Evolutionary conservation across 2,329 filamentous ascomycete species (phyloP).

Genomic region (Penicillium hesseltinei): DNA sequence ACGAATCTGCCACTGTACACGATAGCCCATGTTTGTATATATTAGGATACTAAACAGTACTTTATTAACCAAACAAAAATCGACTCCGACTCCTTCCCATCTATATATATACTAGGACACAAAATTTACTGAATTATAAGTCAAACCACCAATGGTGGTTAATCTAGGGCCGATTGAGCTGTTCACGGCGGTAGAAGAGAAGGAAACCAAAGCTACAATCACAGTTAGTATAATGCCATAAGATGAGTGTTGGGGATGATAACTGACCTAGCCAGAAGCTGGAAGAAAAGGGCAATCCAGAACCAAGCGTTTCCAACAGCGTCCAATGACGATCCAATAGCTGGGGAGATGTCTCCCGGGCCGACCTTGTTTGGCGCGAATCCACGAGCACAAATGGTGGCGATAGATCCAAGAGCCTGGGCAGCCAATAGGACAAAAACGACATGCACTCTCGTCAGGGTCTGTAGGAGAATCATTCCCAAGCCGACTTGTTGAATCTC

Average conservation of each 20-base stretch:
- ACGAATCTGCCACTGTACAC: not conserved
- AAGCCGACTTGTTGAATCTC: conserved; percentile 64
- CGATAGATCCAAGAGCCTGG: conserved; percentile 61
- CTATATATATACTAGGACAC: not conserved
- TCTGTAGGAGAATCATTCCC: conserved; percentile 66
- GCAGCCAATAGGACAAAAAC: conserved; percentile 59
- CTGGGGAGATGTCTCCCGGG: conserved; percentile 61
- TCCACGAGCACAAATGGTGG: conserved; percentile 61
- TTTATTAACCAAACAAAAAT: not conserved
- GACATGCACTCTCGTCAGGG: conserved; percentile 63
- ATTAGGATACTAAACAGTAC: not conserved
- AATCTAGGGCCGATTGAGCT: conserved; percentile 44
- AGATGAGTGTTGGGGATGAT: conserved; percentile 26
- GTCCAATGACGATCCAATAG: conserved; percentile 51
- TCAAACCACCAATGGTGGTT: not conserved
- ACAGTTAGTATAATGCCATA: conserved; percentile 8
- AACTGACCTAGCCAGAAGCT: conserved; percentile 60
- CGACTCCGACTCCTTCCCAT: not conserved
- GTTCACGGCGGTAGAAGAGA: conserved; percentile 46
- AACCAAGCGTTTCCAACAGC: conserved; percentile 55
- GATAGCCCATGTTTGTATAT: not conserved
- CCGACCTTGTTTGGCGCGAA: conserved; percentile 61
- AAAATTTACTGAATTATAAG: not conserved
- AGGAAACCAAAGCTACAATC: conserved; percentile 38
- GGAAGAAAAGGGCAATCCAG: conserved; percentile 59